Evolutionary conservation across 352 stramenopile species (phyloP).

Genomic region (Blastocystis sp.): DNA sequence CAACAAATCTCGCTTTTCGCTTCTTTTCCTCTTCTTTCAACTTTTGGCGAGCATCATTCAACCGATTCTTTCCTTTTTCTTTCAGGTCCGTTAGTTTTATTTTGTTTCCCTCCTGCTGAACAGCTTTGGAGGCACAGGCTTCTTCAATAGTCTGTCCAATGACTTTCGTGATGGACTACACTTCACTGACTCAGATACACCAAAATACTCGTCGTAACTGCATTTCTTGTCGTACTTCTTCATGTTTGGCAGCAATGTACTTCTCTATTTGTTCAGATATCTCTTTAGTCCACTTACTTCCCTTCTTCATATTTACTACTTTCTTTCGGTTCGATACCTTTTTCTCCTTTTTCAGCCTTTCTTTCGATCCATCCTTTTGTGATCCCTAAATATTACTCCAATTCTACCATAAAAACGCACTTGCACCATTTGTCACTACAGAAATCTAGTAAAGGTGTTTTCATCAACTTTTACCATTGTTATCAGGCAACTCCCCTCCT

Average conservation of each 20-base stretch:
- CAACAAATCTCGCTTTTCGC: constrained; percentile 49
- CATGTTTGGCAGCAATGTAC: constrained; percentile 50
- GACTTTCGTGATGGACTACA: constrained; percentile 60
- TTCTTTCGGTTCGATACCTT: constrained; percentile 17
- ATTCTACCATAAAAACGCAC: not conserved
- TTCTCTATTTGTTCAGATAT: not conserved
- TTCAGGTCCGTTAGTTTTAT: constrained; percentile 66
- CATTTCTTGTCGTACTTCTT: constrained; percentile 35
- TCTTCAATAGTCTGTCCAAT: constrained; percentile 63
- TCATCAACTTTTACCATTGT: too few species aligned
- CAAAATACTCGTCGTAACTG: constrained; percentile 10
- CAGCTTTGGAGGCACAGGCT: constrained; percentile 46
- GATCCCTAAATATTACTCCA: constrained; percentile 2
- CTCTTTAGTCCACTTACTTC: not conserved
- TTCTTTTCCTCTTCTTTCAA: constrained; percentile 59
- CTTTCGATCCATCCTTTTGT: constrained; percentile 19
- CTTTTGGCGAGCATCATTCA: constrained; percentile 61
- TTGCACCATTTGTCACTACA: not conserved
- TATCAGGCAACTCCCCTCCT: too few species aligned
- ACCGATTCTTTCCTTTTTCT: constrained; percentile 16
- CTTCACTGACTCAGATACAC: not conserved
- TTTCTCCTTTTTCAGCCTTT: constrained; percentile 43
- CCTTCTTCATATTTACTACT: constrained; percentile 4
- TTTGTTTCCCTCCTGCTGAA: constrained; percentile 64
- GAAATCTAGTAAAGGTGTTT: too few species aligned